A percentile compares a stretch with the other conserved stretches of the same genome.
phyloP scores from a whole-genome alignment of 106 monocot genomes.

The Ottelia alismoides region DNA sequence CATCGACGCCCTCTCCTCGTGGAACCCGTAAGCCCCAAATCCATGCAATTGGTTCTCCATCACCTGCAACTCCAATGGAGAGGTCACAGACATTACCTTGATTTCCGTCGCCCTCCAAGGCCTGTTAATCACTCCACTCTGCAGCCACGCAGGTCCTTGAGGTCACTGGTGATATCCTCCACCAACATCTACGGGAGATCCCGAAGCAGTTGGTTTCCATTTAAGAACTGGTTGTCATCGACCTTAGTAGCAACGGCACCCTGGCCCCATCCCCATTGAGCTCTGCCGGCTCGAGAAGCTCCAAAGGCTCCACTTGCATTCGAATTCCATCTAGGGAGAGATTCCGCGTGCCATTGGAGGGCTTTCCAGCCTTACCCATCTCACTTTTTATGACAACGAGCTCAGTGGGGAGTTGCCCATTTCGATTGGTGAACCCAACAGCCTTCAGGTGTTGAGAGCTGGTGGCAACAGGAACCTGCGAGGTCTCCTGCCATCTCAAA shows the following conservation, averaged over 20 bases:
- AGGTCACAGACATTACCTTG: slow-evolving; percentile 35
- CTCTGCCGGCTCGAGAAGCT: slow-evolving; percentile 51
- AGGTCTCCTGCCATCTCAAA: too few species aligned
- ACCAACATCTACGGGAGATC: slow-evolving; percentile 70
- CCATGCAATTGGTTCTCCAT: slow-evolving; percentile 81
- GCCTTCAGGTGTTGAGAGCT: too few species aligned
- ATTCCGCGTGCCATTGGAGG: slow-evolving; percentile 59
- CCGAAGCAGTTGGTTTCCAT: slow-evolving; percentile 49
- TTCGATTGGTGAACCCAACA: too few species aligned
- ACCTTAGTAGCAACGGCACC: slow-evolving; percentile 66
- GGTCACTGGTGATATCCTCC: slow-evolving; percentile 46
- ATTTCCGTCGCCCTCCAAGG: slow-evolving; percentile 46
- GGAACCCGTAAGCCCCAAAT: slow-evolving; percentile 38
- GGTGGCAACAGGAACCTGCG: too few species aligned
- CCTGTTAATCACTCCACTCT: slow-evolving; percentile 50
- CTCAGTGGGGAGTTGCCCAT: slow-evolving; percentile 59
- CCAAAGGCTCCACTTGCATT: slow-evolving; percentile 39
- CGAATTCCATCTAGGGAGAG: slow-evolving; percentile 56
- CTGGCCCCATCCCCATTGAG: slow-evolving; percentile 62
- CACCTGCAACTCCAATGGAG: slow-evolving; percentile 36
- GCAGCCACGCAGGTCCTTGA: slow-evolving; percentile 37
- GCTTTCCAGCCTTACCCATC: slow-evolving; percentile 37
- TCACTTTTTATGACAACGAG: slow-evolving; percentile 69
- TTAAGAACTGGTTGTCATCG: slow-evolving; percentile 27
- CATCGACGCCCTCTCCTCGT: slow-evolving; percentile 41